A percentile compares a stretch with the other conserved stretches of the same genome.
Conservation (phyloP, 2,329 filamentous ascomycete genomes). For the Exophiala lecanii-corni region DNA sequence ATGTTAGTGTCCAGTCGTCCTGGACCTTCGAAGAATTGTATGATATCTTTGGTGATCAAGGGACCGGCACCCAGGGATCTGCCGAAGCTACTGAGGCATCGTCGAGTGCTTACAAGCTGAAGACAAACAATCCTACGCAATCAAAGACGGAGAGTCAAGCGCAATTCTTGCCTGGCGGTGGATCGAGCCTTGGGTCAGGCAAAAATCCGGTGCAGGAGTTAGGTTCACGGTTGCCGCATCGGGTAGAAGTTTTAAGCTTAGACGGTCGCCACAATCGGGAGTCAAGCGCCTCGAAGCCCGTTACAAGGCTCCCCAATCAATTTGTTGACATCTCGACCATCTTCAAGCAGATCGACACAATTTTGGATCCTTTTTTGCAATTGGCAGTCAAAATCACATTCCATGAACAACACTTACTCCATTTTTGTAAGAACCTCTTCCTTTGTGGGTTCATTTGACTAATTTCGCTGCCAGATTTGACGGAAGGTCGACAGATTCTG, state of each 20-base stretch:
- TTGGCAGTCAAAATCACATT: background rate
- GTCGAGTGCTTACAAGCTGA: too few relatives aligned
- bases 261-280: background rate
- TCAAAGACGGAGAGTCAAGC: too few relatives aligned
- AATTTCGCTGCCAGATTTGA: background rate
- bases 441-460: background rate
- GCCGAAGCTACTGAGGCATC: too few relatives aligned
- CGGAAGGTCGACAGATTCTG: constrained; percentile 1
- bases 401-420: background rate
- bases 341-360: background rate
- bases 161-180: too few relatives aligned
- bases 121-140: too few relatives aligned
- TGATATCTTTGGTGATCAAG: constrained; percentile 1
- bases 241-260: background rate
- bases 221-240: constrained; percentile 2
- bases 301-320: background rate
- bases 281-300: background rate
- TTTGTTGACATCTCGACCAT: background rate
- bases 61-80: too few relatives aligned
- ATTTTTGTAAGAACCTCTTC: background rate
- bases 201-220: too few relatives aligned
- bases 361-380: background rate
- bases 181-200: too few relatives aligned
- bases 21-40: constrained; percentile 1
- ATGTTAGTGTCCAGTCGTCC: background rate